Evolutionary conservation across 73 alveolate species (phyloP), one percentile per base, ranked within the genome.

Genomic region (Halteria grandinella): DNA sequence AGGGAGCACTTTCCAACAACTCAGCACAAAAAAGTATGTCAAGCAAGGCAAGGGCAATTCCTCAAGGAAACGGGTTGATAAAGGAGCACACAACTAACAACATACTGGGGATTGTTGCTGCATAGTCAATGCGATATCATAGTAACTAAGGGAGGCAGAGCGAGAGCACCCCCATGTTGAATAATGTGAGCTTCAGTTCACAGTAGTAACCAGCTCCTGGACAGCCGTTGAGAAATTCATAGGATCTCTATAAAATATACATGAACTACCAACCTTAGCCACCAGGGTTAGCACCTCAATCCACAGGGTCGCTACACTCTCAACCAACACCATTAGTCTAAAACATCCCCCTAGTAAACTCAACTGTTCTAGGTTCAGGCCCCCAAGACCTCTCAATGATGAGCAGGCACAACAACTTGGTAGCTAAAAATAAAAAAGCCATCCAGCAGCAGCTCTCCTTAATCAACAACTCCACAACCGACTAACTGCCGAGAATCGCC

Each of bases 321-420:
- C 60, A 10, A 12, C 11, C 29, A 48, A 17, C 60, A 48, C 11
- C 18, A 48, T 7, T 12, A 7, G 60, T 27, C 20, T 23, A 36
- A 36, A 55, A 10, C 21, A 40, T 6, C 60, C 77, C 5, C 59
- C 77, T 2, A 66, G 47, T 45, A n/a, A 29, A 21, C n/a, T n/a
- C n/a, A n/a, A n/a, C n/a, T n/a, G n/a, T n/a, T n/a, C n/a, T n/a
- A n/a, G n/a, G n/a, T n/a, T n/a, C n/a, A n/a, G n/a, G n/a, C n/a
- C 23, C 11, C 1, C 31, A 66, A 47, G 80, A 66, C 28, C 36
- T 66, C 3, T 29, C 36, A 8, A 41, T 66, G 66, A 27, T 66
- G 1, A 66, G 47, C 29, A 66, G 80, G 21, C 80, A 66, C 29
- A 66, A 66, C 31, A 66, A 66, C 23, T 66, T 66, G 33, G 80